Evolutionary conservation across 768 basidiomycete genomes (phyloP), one percentile per base, ranked within the genome.

Genomic region (Mycena alexandri): DNA sequence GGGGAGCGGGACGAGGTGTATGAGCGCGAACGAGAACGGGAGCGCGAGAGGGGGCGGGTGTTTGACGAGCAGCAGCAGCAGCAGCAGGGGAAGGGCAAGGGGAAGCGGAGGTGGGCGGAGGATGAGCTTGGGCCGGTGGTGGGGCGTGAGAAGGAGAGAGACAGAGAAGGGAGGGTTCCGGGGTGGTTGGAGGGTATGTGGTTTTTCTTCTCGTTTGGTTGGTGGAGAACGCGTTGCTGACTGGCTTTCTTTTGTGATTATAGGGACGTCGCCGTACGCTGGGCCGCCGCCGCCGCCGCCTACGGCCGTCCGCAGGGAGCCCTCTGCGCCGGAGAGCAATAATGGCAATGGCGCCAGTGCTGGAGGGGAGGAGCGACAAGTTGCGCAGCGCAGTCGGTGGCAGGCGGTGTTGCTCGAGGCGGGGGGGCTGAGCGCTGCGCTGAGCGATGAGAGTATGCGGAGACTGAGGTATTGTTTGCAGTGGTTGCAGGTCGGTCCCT

Each of bases 361-460:
- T 38, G 38, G 4, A 9, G 38, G 69, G 38, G 68, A 74, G 5
- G 73, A 80, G 36, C 81, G 85, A 36, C 83, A 84, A 24, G 87
- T 93, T 12, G 87, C 85, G 8, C 87, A 87, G 53, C 85, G 94
- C n/a, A 92, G 92, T 76, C 83, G 92, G 46, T 95, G 93, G 94
- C 94, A 95, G 72, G 87, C 91, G 0, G 86, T 96, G 29, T 80
- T 96, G 44, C 82, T 92, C 24, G 95, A 96, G 78, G 95, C 94
- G 2, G 94, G 95, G 16, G 95, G 95, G 0, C 83, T 97, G 38
- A 87, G 94, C 63, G 94, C 93, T 0, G 95, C 95, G 10, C 83
- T 96, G 36, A 95, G 94, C 76, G 94, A 96, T 69, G 95, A 96
- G 77, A 95, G 90, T 73, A 93, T 97, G 92, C 84, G 93, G 61